Evolutionary conservation across 75 land plant genomes (phyloP), one percentile per base, ranked within the genome.

Genomic region (Pinus taeda): DNA sequence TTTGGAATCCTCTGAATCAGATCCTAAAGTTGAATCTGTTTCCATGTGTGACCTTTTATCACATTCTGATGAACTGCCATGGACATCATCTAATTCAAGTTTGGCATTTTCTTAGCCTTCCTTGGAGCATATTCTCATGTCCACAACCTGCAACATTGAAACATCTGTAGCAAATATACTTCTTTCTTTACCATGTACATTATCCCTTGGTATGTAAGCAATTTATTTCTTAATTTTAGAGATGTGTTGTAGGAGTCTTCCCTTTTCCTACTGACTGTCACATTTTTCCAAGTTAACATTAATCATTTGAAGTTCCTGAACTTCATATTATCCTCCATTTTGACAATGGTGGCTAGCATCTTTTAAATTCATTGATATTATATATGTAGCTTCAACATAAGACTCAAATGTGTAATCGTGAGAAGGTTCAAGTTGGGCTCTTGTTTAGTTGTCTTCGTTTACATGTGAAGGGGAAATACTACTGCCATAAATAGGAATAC

Each of bases 1-100:
- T 57, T 71, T 74, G 24, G 64, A 72, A 71, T 77, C 78, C 69
- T 90, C 95, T 39, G 95, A 92, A 60, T 89, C 92, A 74, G 88
- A 87, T 24, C 73, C 49, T 57, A 85, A 67, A 8, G 86, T 75
- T 24, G 87, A 82, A 18, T 82, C 88, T 58, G 82, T 74, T 36
- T 81, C 85, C 17, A 84, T 82, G 79, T 76, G 81, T 12, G 90
- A 89, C 33, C 81, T 66, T 18, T 22, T 83, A 81, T 83, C 77
- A 76, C 88, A 85, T 55, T 57, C 75, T 29, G 75, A 83, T 37
- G 81, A 78, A 11, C 60, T 30, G 11, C 42, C 18, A 26, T 26
- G 59, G 64, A 26, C 37, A 49, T 30, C 59, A 24, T 74, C 60
- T 57, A 56, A 26, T 56, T 74, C 21, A 74, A 53, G 14, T 26